These are phyloP conservation scores for Cocos nucifera DNA, from an alignment of 176 grass and related monocot species.

Conservation along the genomic window DNA sequence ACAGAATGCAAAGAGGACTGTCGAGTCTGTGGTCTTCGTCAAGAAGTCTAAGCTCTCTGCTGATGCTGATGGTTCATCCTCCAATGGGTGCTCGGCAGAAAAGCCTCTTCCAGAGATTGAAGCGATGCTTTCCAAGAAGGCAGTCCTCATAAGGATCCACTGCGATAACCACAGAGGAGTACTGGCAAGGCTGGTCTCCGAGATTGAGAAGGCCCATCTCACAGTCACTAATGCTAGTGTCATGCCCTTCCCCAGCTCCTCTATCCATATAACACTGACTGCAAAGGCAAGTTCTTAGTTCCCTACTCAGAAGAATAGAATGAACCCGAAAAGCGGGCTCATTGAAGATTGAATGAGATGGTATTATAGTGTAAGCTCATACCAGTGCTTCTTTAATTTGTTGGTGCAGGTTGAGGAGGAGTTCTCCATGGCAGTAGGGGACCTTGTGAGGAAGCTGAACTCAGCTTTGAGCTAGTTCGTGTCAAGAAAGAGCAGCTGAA, in stretches of 20 bases:
- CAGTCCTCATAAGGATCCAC: constrained; percentile 23
- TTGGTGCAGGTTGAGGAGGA: constrained; percentile 6
- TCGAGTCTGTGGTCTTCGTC: constrained; percentile 2
- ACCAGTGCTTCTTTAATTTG: no score
- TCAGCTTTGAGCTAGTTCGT: constrained; percentile 1
- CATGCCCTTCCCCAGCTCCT: constrained; percentile 19
- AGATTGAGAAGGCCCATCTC: constrained; percentile 23
- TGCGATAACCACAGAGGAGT: constrained; percentile 19
- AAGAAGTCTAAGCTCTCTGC: constrained; percentile 7
- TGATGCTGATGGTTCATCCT: constrained; percentile 10
- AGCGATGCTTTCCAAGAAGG: constrained; percentile 12
- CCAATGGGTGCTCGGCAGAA: neutral
- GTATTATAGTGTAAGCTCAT: no score
- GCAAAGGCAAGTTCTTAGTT: constrained; percentile 20
- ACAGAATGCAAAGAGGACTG: neutral
- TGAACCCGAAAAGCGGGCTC: no score
- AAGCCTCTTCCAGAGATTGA: constrained; percentile 12
- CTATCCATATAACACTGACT: constrained; percentile 21
- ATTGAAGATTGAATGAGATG: no score
- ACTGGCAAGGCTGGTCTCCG: constrained; percentile 21
- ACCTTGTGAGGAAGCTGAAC: constrained; percentile 17
- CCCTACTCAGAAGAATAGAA: no score
- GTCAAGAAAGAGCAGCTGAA: no score
- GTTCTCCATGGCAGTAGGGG: constrained; percentile 1
- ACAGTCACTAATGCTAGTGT: constrained; percentile 17